Base-by-base conservation (phyloP, 2,329 filamentous ascomycete genomes). In the Diaporthe humulicola region DNA sequence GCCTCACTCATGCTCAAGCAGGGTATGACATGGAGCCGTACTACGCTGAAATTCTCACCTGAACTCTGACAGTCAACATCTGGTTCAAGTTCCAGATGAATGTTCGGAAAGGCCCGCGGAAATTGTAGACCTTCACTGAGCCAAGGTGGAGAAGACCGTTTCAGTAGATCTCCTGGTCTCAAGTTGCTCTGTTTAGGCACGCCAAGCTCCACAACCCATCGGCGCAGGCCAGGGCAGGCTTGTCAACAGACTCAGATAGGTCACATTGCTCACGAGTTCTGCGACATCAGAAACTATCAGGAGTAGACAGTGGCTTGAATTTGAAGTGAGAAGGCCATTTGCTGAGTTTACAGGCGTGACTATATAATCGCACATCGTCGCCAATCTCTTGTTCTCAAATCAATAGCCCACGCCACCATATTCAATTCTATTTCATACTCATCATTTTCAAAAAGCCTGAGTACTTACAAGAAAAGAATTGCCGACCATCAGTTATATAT, bases 111-210 rank as follows among this genome's bases (percentile, higher is more conserved):
- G 54, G 7, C 30, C 54, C 25, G 36, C 54, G 2, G 2, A 14
- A 6, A 22, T 4, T 9, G 0, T 57, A 36, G 28, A 4, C n/a
- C 19, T 57, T 7, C 54, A 36, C 8, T 19, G 54, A 33, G 17
- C 30, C 30, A 36, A 22, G 54, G 9, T 30, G 25, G 12, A 30
- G 6, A 4, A 22, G 19, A 36, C 17, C 54, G 54, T 57, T 57
- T 57, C 54, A 36, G 30, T 57, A 19, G 30, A n/a, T 36, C 52
- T 56, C 52, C 52, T 57, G 30, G 54, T 57, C 54, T 57, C 54
- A 57, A 57, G 54, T 36, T 57, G 30, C 54, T 36, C 30, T 30
- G 19, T 57, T 57, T 10, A 36, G 30, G 30, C 52, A 33, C 19
- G 54, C 54, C 54, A 57, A 54, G 54, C 54, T 57, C n/a, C 54